phyloP scores from a whole-genome alignment of 2,329 filamentous ascomycete genomes.

The Exserohilum rostratum region DNA sequence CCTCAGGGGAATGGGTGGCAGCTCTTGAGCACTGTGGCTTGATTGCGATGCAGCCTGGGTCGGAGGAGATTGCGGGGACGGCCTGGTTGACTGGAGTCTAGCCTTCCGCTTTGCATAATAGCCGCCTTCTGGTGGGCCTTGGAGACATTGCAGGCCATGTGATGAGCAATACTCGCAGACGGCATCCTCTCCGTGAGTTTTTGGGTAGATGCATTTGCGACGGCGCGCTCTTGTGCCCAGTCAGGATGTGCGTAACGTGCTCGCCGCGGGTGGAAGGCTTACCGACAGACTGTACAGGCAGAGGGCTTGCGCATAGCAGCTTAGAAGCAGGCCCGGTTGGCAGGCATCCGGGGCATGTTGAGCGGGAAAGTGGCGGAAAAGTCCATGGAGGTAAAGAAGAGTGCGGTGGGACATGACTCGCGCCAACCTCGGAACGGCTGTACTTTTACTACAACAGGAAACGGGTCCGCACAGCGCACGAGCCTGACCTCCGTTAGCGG shows the following conservation, averaged over 20 bases:
- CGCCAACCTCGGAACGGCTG: not conserved
- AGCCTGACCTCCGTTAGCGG: slow-evolving; percentile 15
- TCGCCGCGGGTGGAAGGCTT: slow-evolving; percentile 8
- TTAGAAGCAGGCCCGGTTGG: slow-evolving; percentile 13
- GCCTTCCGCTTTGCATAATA: slow-evolving; percentile 32
- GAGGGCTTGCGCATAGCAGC: slow-evolving; percentile 32
- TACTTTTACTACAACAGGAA: slow-evolving; percentile 1
- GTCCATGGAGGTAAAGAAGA: not conserved
- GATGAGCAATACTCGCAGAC: slow-evolving; percentile 28
- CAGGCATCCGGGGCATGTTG: slow-evolving; percentile 10
- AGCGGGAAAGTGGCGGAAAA: slow-evolving; percentile 24
- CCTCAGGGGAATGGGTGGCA: slow-evolving; percentile 24
- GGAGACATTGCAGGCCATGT: slow-evolving; percentile 27
- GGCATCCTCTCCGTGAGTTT: slow-evolving; percentile 12
- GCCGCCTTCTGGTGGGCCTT: slow-evolving; percentile 30
- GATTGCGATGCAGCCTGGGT: slow-evolving; percentile 6
- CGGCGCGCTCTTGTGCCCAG: slow-evolving; percentile 22
- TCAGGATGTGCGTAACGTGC: slow-evolving; percentile 6
- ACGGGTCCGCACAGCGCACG: not conserved
- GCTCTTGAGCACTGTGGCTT: slow-evolving; percentile 11
- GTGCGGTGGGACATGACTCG: slow-evolving; percentile 4
- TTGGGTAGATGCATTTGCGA: slow-evolving; percentile 31
- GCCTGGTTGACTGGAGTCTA: slow-evolving; percentile 16
- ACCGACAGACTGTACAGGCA: slow-evolving; percentile 31
- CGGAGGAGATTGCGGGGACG: slow-evolving; percentile 4